phyloP scores from a whole-genome alignment of 2,329 filamentous ascomycete genomes.

The Nemania serpens region DNA sequence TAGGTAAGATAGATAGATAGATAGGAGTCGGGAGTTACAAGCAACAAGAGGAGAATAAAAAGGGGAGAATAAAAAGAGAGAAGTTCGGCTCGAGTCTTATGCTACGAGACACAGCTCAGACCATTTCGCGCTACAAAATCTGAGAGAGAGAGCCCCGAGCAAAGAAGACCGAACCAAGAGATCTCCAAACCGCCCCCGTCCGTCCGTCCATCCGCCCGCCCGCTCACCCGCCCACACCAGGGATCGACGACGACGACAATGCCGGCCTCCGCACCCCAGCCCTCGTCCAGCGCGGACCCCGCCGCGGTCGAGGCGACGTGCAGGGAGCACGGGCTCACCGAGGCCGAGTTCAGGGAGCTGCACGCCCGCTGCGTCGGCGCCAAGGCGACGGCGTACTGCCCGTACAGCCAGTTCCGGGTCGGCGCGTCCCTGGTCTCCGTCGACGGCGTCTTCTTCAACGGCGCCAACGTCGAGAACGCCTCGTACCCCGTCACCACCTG shows the following conservation, averaged over 20 bases:
- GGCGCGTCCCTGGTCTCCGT: constrained; percentile 74
- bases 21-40: not conserved
- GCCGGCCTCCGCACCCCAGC: constrained; percentile 5
- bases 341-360: constrained; percentile 67
- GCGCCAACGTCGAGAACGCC: constrained; percentile 93
- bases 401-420: constrained; percentile 90
- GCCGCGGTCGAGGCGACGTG: constrained; percentile 42
- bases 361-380: constrained; percentile 68
- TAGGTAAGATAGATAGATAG: not conserved
- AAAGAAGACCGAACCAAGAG: no score
- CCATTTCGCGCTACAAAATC: no score
- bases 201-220: no score
- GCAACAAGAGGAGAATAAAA: no score
- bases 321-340: constrained; percentile 56
- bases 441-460: constrained; percentile 62
- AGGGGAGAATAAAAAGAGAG: no score
- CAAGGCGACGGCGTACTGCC: constrained; percentile 84
- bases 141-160: no score
- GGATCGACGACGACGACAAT: no score
- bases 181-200: no score
- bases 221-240: no score
- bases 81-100: no score
- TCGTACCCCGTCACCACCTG: constrained; percentile 94
- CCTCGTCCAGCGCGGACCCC: constrained; percentile 37
- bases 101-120: no score